phyloP scores from a whole-genome alignment of 2,329 filamentous ascomycete species.

The Metarhizium album region DNA sequence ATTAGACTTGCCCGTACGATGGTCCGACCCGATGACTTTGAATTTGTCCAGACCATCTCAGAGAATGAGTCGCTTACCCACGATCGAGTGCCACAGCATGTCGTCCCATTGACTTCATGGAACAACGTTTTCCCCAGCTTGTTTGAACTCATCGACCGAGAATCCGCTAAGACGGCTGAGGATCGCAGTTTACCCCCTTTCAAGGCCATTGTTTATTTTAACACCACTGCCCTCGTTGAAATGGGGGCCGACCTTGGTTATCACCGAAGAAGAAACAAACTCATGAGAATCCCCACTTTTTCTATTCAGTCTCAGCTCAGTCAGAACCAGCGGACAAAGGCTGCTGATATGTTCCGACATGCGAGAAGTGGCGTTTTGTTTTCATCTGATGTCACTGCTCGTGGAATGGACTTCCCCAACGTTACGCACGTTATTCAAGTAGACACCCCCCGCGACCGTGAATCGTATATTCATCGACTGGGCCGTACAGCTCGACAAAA shows the following conservation, averaged over 20 bases:
- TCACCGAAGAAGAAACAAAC: constrained; percentile 23
- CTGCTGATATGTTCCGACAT: constrained; percentile 61
- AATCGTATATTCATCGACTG: constrained; percentile 67
- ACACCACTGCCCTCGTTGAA: constrained; percentile 63
- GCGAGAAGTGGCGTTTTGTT: constrained; percentile 55
- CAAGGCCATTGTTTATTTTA: constrained; percentile 94
- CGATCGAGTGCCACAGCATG: constrained; percentile 68
- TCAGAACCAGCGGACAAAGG: constrained; percentile 58
- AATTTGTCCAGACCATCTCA: constrained; percentile 81
- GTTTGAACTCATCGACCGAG: constrained; percentile 61
- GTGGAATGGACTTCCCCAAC: constrained; percentile 74
- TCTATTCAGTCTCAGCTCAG: constrained; percentile 72
- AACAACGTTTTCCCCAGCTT: constrained; percentile 69
- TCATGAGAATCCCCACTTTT: constrained; percentile 25
- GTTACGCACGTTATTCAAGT: constrained; percentile 74
- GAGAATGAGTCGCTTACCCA: constrained; percentile 79
- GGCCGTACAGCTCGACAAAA: constrained; percentile 68
- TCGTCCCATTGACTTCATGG: constrained; percentile 55
- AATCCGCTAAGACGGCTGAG: constrained; percentile 33
- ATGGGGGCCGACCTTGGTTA: constrained; percentile 48
- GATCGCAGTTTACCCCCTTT: constrained; percentile 48
- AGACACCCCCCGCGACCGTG: constrained; percentile 51
- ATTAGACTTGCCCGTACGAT: constrained; percentile 66
- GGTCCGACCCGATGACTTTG: constrained; percentile 68
- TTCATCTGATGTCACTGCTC: constrained; percentile 69